Conservation (phyloP, 371 early-diverging fungal species). For the Mucor velutinosus region DNA sequence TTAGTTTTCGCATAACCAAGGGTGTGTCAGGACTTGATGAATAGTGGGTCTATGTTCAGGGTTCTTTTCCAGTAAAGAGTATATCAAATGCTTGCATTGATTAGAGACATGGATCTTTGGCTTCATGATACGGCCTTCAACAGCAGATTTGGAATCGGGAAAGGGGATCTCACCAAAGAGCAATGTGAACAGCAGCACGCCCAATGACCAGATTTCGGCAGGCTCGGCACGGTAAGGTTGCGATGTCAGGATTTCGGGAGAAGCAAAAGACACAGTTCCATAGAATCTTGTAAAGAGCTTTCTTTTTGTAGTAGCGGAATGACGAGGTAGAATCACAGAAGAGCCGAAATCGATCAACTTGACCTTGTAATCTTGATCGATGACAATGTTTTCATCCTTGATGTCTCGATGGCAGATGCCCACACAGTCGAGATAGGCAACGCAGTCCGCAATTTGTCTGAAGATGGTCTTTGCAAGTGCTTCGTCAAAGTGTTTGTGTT, state of each 20-base stretch:
- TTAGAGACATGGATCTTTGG: slow-evolving; percentile 49
- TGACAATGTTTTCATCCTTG: slow-evolving; percentile 81
- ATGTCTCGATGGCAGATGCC: slow-evolving; percentile 70
- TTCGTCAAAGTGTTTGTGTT: slow-evolving; percentile 67
- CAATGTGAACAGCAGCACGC: slow-evolving; percentile 75
- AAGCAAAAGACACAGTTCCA: slow-evolving; percentile 60
- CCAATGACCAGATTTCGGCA: slow-evolving; percentile 86
- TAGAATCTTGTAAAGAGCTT: slow-evolving; percentile 43
- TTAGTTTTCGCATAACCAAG: slow-evolving; percentile 54
- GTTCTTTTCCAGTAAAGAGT: slow-evolving; percentile 64
- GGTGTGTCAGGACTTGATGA: slow-evolving; percentile 63
- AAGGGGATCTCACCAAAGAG: slow-evolving; percentile 79
- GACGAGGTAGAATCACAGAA: slow-evolving; percentile 42
- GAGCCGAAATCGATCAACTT: slow-evolving; percentile 87
- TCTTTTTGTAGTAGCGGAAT: slow-evolving; percentile 19
- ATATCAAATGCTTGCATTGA: slow-evolving; percentile 64
- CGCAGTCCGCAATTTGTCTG: slow-evolving; percentile 70
- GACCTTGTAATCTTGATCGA: slow-evolving; percentile 66
- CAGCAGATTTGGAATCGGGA: slow-evolving; percentile 55
- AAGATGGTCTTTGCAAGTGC: slow-evolving; percentile 61
- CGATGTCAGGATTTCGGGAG: slow-evolving; percentile 81
- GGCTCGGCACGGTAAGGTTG: slow-evolving; percentile 74
- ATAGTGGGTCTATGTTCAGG: slow-evolving; percentile 65
- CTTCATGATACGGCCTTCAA: slow-evolving; percentile 49
- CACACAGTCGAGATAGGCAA: slow-evolving; percentile 61